Percentiles rank a stretch among this genome's conserved stretches.
Evolutionary conservation across 495 filamentous ascomycete species (phyloP).

Genomic region (Penicillium robsamsonii): DNA sequence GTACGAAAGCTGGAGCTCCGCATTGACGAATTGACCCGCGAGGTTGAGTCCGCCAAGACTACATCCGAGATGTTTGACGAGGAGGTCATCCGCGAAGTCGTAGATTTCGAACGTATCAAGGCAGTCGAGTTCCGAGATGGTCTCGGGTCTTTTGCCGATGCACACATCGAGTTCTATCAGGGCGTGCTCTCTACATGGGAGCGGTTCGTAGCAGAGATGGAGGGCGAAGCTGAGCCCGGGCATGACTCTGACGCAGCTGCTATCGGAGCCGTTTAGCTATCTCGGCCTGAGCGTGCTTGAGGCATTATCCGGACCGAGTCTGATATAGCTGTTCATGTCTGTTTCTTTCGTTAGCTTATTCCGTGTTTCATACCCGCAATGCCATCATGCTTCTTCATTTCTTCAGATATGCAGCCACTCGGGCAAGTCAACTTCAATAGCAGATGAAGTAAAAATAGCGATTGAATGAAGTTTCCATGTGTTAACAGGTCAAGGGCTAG

Average conservation of each 20-base stretch:
- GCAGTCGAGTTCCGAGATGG: constrained; percentile 86
- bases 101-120: constrained; percentile 95
- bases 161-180: constrained; percentile 83
- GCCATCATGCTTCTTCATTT: constrained; percentile 14
- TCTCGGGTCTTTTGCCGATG: constrained; percentile 75
- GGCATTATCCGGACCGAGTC: constrained; percentile 8
- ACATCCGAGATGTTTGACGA: constrained; percentile 88
- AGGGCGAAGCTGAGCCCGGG: constrained; percentile 50
- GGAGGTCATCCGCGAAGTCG: constrained; percentile 87
- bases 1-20: constrained; percentile 85
- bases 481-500: not conserved
- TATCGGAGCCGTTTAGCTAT: constrained; percentile 9
- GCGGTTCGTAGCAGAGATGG: constrained; percentile 83
- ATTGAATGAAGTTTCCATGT: not conserved
- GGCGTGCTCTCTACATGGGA: constrained; percentile 85
- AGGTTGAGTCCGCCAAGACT: constrained; percentile 81
- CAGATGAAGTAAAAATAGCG: not conserved
- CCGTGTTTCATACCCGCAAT: constrained; percentile 29
- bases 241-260: constrained; percentile 20
- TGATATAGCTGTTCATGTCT: constrained; percentile 21
- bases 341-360: constrained; percentile 21
- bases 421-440: not conserved
- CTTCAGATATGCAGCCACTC: not conserved
- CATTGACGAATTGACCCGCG: constrained; percentile 83
- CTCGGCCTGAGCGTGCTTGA: not conserved